These are phyloP conservation scores for Globisporangium cederbergense DNA, from an alignment of 352 stramenopile species.

Conservation along the genomic window DNA sequence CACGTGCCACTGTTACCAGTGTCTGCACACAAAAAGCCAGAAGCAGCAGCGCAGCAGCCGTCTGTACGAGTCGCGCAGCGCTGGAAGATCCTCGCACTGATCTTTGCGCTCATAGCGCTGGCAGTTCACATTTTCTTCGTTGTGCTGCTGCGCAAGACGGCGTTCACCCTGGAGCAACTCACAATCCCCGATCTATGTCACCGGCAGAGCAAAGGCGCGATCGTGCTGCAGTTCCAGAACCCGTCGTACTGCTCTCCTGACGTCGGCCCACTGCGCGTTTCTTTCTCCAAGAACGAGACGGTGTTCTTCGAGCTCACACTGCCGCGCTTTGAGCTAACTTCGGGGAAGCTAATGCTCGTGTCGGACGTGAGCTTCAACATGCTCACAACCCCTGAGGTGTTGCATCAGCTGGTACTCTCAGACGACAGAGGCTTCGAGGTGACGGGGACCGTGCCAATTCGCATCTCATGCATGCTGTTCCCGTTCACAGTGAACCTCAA, in stretches of 20 bases:
- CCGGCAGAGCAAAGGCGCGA: constrained; percentile 35
- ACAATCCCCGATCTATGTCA: constrained; percentile 76
- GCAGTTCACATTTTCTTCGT: constrained; percentile 65
- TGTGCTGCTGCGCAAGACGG: constrained; percentile 56
- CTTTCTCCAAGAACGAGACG: constrained; percentile 51
- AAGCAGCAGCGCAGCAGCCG: neutral
- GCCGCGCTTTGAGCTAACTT: constrained; percentile 50
- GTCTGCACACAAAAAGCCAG: neutral
- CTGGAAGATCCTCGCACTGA: constrained; percentile 22
- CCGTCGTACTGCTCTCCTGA: constrained; percentile 72
- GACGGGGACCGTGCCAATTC: constrained; percentile 41
- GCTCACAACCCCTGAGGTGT: constrained; percentile 34
- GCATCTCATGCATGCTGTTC: constrained; percentile 65
- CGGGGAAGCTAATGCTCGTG: constrained; percentile 48
- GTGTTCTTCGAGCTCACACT: constrained; percentile 43
- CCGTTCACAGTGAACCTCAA: constrained; percentile 71
- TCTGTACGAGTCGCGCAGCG: neutral
- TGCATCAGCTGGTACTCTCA: constrained; percentile 56
- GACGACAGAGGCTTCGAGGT: constrained; percentile 40
- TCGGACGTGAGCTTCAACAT: constrained; percentile 43
- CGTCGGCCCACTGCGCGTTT: constrained; percentile 52
- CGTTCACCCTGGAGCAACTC: constrained; percentile 45
- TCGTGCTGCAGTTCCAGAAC: constrained; percentile 64
- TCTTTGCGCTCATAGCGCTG: constrained; percentile 30
- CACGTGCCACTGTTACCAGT: neutral